A percentile compares a stretch with the other conserved stretches of the same genome.
Evolutionary conservation across 2,329 filamentous ascomycete species (phyloP).

Genomic region (Bipolaris sorokiniana): DNA sequence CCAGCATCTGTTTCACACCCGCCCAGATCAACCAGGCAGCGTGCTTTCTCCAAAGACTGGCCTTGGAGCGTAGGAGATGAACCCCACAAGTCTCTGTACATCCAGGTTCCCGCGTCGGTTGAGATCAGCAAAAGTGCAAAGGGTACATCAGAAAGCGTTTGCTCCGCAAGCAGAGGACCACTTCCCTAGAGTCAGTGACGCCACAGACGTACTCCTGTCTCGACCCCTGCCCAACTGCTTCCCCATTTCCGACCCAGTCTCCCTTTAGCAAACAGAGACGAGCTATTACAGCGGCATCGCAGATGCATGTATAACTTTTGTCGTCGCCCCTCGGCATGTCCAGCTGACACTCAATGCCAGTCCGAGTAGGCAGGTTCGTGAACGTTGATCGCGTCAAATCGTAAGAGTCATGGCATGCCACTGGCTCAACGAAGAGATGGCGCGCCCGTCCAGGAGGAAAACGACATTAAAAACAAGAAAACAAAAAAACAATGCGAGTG

Average conservation of each 20-base stretch:
- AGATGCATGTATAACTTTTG: slow-evolving; percentile 50
- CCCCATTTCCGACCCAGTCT: slow-evolving; percentile 17
- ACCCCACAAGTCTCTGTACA: slow-evolving; percentile 51
- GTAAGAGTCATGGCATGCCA: slow-evolving; percentile 46
- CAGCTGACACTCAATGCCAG: slow-evolving; percentile 51
- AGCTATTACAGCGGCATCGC: slow-evolving; percentile 47
- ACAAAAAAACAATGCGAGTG: slow-evolving; percentile 48
- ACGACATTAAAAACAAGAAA: slow-evolving; percentile 51
- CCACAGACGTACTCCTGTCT: slow-evolving; percentile 43
- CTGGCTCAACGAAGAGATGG: slow-evolving; percentile 46
- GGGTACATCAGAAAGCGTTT: slow-evolving; percentile 35
- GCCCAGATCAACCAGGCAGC: slow-evolving; percentile 34
- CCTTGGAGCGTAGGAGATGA: slow-evolving; percentile 62
- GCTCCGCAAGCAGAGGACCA: slow-evolving; percentile 50
- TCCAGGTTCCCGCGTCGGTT: slow-evolving; percentile 20
- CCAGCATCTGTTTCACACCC: slow-evolving; percentile 60
- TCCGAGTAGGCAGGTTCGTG: slow-evolving; percentile 34
- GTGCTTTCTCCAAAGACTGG: slow-evolving; percentile 51
- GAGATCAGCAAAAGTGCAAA: slow-evolving; percentile 46
- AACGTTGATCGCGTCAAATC: slow-evolving; percentile 42
- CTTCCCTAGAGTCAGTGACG: slow-evolving; percentile 36
- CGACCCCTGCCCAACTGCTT: slow-evolving; percentile 24
- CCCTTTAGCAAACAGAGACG: slow-evolving; percentile 33
- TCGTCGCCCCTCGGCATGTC: slow-evolving; percentile 47
- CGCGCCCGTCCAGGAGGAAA: slow-evolving; percentile 38